Conservation (phyloP, 1,139 yeast genomes). For the Saccharomyces pastorianus region DNA sequence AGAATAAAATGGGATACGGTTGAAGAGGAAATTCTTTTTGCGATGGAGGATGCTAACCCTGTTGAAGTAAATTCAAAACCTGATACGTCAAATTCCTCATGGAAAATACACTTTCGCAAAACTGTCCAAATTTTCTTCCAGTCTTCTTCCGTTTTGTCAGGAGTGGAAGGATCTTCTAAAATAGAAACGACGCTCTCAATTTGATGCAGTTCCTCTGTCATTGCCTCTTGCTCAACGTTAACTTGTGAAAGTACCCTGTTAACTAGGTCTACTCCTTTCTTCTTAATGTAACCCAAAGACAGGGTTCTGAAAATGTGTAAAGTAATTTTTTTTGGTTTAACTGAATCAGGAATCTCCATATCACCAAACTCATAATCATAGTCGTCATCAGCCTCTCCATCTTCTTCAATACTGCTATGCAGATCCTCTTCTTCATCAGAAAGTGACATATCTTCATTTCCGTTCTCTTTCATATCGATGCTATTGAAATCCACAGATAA, state of each 20-base stretch:
- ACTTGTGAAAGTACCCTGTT: constrained; percentile 9
- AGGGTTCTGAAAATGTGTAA: constrained; percentile 17
- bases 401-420: constrained; percentile 16
- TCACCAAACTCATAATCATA: constrained; percentile 27
- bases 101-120: constrained; percentile 34
- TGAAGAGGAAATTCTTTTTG: constrained; percentile 33
- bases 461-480: constrained; percentile 19
- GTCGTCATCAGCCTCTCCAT: constrained; percentile 26
- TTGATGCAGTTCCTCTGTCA: constrained; percentile 26
- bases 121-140: constrained; percentile 45
- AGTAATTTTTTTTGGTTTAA: constrained; percentile 19
- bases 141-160: constrained; percentile 29
- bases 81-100: constrained; percentile 40
- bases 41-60: constrained; percentile 49
- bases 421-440: constrained; percentile 15
- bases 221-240: constrained; percentile 20
- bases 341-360: constrained; percentile 21
- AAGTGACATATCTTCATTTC: constrained; percentile 11
- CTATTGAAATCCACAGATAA: constrained; percentile 8
- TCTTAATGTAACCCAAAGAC: constrained; percentile 8
- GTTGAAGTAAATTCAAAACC: constrained; percentile 72
- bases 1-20: constrained; percentile 6
- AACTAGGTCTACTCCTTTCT: constrained; percentile 10
- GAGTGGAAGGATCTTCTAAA: constrained; percentile 10
- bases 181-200: constrained; percentile 16